These are phyloP conservation scores for Poronia punctata DNA, from an alignment of 495 filamentous ascomycete species.

Conservation along the genomic window DNA sequence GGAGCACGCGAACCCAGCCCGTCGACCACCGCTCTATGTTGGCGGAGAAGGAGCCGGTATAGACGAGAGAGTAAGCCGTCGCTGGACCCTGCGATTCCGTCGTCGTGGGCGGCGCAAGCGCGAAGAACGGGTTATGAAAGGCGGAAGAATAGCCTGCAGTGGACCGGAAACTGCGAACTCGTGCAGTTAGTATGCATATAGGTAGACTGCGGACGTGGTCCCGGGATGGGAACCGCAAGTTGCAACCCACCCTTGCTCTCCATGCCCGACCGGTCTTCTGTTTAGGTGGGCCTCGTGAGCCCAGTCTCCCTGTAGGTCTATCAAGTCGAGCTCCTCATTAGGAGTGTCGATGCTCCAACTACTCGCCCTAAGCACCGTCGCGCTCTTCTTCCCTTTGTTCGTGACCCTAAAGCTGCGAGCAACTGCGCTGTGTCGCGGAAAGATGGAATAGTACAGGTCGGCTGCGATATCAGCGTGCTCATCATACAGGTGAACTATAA, in stretches of 20 bases:
- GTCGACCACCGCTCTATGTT: slow-evolving; percentile 49
- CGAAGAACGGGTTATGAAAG: slow-evolving; percentile 49
- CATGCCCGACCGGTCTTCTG: slow-evolving; percentile 26
- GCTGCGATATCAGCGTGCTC: slow-evolving; percentile 42
- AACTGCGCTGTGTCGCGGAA: slow-evolving; percentile 45
- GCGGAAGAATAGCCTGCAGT: slow-evolving; percentile 48
- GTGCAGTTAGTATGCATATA: slow-evolving; percentile 24
- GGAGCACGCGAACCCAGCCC: slow-evolving; percentile 42
- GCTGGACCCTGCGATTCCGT: slow-evolving; percentile 47
- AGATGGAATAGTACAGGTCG: slow-evolving; percentile 48
- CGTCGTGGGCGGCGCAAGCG: slow-evolving; percentile 40
- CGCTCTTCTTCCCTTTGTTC: slow-evolving; percentile 39
- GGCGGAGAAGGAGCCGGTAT: slow-evolving; percentile 45
- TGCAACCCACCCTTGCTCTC: slow-evolving; percentile 21
- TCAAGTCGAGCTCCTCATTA: slow-evolving; percentile 47
- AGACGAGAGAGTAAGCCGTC: slow-evolving; percentile 50
- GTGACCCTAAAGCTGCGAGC: slow-evolving; percentile 46
- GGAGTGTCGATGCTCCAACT: slow-evolving; percentile 49
- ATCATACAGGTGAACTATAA: slow-evolving; percentile 46
- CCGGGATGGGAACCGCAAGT: not conserved
- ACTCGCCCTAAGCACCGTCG: slow-evolving; percentile 42
- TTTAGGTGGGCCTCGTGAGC: slow-evolving; percentile 35
- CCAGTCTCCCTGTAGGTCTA: slow-evolving; percentile 48
- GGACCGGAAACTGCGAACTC: slow-evolving; percentile 37
- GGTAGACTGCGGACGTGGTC: too few species aligned